Evolutionary conservation across 108 stramenopile genomes (phyloP).

Genomic region (Pseudonitzschia delicatissima): DNA sequence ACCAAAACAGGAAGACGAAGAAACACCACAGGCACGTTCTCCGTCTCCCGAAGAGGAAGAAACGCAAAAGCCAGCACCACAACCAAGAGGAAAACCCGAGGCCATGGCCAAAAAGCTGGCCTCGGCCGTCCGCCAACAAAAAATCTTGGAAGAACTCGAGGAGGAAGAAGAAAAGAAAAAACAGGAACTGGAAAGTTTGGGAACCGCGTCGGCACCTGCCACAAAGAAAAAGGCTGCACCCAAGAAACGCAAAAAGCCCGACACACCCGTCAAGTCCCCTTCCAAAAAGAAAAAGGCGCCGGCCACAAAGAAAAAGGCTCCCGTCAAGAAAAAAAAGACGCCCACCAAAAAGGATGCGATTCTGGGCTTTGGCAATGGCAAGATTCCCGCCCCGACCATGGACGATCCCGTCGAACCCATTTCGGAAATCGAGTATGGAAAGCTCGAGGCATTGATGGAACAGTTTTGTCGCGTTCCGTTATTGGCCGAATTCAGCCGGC

Average conservation of each 20-base stretch:
- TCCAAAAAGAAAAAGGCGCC: constrained; percentile 11
- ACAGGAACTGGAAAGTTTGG: constrained; percentile 7
- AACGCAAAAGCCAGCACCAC: neutral
- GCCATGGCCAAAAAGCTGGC: constrained; percentile 46
- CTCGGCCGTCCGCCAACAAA: constrained; percentile 25
- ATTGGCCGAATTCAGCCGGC: constrained; percentile 86
- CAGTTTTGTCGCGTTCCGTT: constrained; percentile 85
- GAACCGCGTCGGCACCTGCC: neutral
- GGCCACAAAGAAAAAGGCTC: constrained; percentile 3
- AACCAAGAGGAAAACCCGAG: constrained; percentile 52
- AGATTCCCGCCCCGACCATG: constrained; percentile 37
- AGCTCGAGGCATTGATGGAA: constrained; percentile 66
- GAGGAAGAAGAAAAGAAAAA: constrained; percentile 11
- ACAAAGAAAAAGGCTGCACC: neutral
- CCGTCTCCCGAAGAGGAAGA: neutral
- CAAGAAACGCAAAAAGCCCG: neutral
- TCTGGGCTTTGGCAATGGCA: neutral
- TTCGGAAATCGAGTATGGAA: constrained; percentile 69
- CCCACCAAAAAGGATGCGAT: neutral
- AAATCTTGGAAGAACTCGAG: constrained; percentile 37
- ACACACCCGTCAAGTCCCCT: neutral
- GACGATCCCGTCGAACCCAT: constrained; percentile 58
- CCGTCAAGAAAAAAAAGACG: constrained; percentile 27
- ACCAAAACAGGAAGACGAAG: neutral
- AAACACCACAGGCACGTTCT: neutral